phyloP scores from a whole-genome alignment of 2,329 filamentous ascomycete species.

The Calonectria leucothoes region DNA sequence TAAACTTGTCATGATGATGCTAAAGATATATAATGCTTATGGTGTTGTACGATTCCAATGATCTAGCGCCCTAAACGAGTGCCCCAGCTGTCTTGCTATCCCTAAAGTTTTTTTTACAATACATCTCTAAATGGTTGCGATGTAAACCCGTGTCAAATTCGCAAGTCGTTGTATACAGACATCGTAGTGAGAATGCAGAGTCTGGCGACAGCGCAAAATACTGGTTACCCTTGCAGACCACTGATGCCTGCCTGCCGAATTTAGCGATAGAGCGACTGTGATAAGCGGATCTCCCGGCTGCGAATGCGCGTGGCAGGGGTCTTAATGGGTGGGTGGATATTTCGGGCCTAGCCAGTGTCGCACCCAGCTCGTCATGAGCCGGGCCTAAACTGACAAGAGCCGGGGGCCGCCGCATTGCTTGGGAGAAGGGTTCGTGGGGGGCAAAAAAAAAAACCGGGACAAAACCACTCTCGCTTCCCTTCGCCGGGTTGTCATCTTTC shows the following conservation, averaged over 20 bases:
- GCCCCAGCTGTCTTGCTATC: not conserved
- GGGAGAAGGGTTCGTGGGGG: not conserved
- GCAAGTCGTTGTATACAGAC: not conserved
- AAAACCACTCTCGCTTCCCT: not conserved
- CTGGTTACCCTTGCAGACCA: not conserved
- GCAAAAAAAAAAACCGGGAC: not conserved
- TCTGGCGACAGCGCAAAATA: not conserved
- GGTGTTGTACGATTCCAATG: too few species aligned
- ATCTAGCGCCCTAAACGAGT: too few species aligned
- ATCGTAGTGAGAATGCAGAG: not conserved
- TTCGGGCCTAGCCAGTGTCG: not conserved
- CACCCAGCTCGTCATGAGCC: constrained; percentile 4
- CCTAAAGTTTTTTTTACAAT: not conserved
- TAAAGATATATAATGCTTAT: not conserved
- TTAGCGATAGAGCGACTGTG: not conserved
- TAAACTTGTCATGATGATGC: not conserved
- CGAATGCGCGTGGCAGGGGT: not conserved
- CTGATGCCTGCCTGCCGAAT: not conserved
- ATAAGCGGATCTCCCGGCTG: not conserved
- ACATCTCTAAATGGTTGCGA: not conserved
- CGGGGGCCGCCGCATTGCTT: not conserved
- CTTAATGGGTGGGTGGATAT: not conserved
- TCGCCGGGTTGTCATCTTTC: not conserved
- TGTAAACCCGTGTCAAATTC: not conserved
- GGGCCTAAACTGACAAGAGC: not conserved